Evolutionary conservation across 1,284 basidiomycete species (phyloP), one percentile per base, ranked within the genome.

Genomic region (Ustilago bromivora): DNA sequence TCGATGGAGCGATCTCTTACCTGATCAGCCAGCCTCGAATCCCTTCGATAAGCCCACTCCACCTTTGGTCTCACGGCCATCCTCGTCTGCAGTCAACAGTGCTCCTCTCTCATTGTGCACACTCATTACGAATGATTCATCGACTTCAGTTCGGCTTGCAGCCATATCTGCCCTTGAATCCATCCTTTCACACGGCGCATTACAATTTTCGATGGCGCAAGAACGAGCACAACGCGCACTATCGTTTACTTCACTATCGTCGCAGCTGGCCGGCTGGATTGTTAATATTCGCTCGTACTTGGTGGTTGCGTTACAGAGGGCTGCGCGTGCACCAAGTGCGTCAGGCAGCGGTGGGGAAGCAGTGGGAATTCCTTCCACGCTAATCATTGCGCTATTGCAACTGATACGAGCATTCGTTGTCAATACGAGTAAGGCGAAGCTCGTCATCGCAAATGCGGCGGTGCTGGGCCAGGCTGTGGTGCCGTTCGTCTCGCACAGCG

Each of bases 231-330:
- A 62, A 9, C 71, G 66, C 1, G 62, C 63, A 1, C 58, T 69
- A 3, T 57, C 75, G 7, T 77, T 77, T 23, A 77, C 75, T 31
- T 77, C 75, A 13, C 49, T 77, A 0, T 77, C 75, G 19, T 66
- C 75, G 3, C 70, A 71, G 19, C 35, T 77, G 53, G 75, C 75
- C 0, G 53, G 43, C 5, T 72, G 70, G 75, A 70, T 72, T 38
- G 63, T 77, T 49, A 66, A 70, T 32, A 54, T 68, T n/a, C 59
- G 75, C 1, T 66, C 70, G 32, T 65, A 68, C 43, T 31, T 77
- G 8, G 34, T 70, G 17, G 7, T 62, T 5, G 65, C 59, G 11
- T 34, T 77, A 15, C 69, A 72, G 51, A 41, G 60, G 7, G 66
- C 67, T 13, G 55, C 47, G 4, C 41, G 47, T 5, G 60, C 57